Conservation (phyloP, 495 filamentous ascomycete genomes). For the Aspergillus hancockii region DNA sequence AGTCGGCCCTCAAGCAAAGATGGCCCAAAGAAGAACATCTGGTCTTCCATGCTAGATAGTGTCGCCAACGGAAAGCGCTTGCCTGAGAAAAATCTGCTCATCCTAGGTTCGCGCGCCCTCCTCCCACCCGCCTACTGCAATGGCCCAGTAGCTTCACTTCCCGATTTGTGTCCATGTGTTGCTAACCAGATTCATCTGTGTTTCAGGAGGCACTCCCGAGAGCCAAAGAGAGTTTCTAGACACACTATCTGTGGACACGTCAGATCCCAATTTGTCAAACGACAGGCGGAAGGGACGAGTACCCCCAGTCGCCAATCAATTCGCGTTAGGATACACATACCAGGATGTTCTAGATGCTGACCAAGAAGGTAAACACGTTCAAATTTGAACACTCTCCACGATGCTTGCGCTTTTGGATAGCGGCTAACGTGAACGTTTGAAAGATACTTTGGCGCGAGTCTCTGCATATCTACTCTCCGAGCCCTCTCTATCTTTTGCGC, state of each 20-base stretch:
- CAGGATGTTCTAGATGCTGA: constrained; percentile 93
- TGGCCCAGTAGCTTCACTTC: background rate
- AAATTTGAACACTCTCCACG: background rate
- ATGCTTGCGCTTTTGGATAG: background rate
- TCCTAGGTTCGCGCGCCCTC: constrained; percentile 64
- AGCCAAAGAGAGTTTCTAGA: constrained; percentile 90
- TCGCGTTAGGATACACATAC: constrained; percentile 93
- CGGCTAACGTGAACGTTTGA: constrained; percentile 2
- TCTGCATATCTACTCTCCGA: constrained; percentile 86
- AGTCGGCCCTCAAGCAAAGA: constrained; percentile 65
- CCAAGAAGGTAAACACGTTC: constrained; percentile 68
- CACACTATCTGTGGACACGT: constrained; percentile 65
- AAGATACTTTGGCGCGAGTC: constrained; percentile 88
- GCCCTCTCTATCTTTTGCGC: constrained; percentile 78
- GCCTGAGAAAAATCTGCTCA: constrained; percentile 87
- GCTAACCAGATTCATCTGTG: constrained; percentile 21
- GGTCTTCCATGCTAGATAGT: constrained; percentile 88
- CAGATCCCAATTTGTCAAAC: constrained; percentile 51
- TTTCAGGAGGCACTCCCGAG: constrained; percentile 78
- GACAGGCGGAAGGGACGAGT: constrained; percentile 62
- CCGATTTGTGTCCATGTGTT: constrained; percentile 8
- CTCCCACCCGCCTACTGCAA: background rate
- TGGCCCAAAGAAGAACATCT: constrained; percentile 84
- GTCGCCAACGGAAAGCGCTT: constrained; percentile 88
- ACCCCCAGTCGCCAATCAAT: constrained; percentile 87